phyloP scores from a whole-genome alignment of 495 filamentous ascomycete genomes.

The Annulohypoxylon bovei region DNA sequence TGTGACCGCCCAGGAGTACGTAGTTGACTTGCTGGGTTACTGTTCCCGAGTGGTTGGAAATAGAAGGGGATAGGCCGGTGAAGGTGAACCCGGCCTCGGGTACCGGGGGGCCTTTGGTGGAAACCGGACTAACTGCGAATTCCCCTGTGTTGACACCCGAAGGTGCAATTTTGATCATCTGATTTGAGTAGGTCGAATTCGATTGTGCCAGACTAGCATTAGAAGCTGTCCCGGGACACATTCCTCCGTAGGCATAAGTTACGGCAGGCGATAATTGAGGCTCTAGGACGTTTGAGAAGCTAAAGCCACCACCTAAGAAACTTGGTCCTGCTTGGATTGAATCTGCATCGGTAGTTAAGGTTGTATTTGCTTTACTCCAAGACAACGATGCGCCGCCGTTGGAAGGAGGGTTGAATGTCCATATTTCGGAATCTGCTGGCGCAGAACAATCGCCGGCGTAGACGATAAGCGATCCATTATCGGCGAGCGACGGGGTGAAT shows the following conservation, averaged over 20 bases:
- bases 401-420: constrained; percentile 48
- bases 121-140: constrained; percentile 40
- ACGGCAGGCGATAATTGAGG: constrained; percentile 54
- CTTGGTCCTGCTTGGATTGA: constrained; percentile 62
- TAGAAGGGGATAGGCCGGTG: constrained; percentile 69
- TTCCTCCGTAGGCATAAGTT: constrained; percentile 86
- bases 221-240: constrained; percentile 73
- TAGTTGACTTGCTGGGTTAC: constrained; percentile 75
- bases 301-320: constrained; percentile 72
- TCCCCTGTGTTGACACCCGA: constrained; percentile 34
- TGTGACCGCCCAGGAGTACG: constrained; percentile 88
- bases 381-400: constrained; percentile 25
- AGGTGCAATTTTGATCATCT: constrained; percentile 70
- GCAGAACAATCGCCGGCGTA: constrained; percentile 73
- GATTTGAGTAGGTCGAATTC: constrained; percentile 78
- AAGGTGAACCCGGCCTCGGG: constrained; percentile 89
- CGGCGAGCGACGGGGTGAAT: constrained; percentile 71
- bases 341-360: constrained; percentile 31
- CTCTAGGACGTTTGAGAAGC: constrained; percentile 70
- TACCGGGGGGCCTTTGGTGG: constrained; percentile 63
- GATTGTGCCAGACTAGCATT: constrained; percentile 64
- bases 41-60: constrained; percentile 65
- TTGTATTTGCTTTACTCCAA: constrained; percentile 44
- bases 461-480: constrained; percentile 72
- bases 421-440: constrained; percentile 50